Conservation (phyloP, 2,329 filamentous ascomycete genomes). For the Penicillium freii region DNA sequence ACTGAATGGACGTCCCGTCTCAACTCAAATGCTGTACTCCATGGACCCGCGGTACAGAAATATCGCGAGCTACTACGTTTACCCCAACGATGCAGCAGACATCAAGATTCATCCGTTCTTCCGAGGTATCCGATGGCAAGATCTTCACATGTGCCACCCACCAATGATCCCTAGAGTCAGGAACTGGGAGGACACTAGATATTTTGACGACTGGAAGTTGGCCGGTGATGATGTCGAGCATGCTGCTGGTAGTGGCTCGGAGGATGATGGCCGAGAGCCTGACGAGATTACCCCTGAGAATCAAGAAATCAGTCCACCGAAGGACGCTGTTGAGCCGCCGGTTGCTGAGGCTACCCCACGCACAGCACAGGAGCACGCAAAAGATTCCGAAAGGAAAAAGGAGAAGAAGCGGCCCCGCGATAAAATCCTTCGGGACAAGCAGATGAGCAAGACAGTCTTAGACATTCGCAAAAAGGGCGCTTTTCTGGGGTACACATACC, state of each 20-base stretch:
- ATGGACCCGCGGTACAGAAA: conserved; percentile 38
- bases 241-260: conserved; percentile 14
- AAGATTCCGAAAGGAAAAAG: conserved; percentile 47
- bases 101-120: conserved; percentile 92
- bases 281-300: neutral
- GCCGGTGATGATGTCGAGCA: conserved; percentile 56
- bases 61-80: conserved; percentile 64
- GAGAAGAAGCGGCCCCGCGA: conserved; percentile 82
- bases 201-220: conserved; percentile 77
- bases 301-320: neutral
- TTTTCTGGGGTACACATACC: conserved; percentile 89
- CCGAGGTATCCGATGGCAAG: conserved; percentile 72
- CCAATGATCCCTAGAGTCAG: conserved; percentile 77
- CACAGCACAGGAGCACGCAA: conserved; percentile 37
- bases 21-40: conserved; percentile 32
- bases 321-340: neutral
- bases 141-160: conserved; percentile 66
- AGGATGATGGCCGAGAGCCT: conserved; percentile 1
- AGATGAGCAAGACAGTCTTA: conserved; percentile 66
- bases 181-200: conserved; percentile 72
- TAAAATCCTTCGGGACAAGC: conserved; percentile 72
- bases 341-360: neutral
- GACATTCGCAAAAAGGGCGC: conserved; percentile 77
- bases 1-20: conserved; percentile 31
- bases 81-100: conserved; percentile 78